phyloP scores from a whole-genome alignment of 2,329 filamentous ascomycete genomes.

The Grosmannia clavigera region DNA sequence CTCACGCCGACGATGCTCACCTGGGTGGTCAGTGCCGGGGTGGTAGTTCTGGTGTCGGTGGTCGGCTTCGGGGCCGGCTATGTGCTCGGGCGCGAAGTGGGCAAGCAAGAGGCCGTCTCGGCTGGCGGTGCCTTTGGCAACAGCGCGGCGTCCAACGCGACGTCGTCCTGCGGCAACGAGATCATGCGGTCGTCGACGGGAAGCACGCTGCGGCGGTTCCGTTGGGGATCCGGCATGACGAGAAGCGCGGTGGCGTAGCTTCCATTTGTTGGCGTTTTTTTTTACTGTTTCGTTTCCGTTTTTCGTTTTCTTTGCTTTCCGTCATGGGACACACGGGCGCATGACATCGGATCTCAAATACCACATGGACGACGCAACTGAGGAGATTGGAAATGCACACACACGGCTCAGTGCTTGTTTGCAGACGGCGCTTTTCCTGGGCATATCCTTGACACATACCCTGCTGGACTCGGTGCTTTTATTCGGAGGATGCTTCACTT shows the following conservation, averaged over 20 bases:
- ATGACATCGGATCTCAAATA: not conserved
- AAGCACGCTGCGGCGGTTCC: conserved; percentile 38
- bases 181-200: conserved; percentile 36
- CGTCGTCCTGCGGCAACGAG: conserved; percentile 38
- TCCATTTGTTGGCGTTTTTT: not conserved
- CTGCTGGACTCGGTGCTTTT: not conserved
- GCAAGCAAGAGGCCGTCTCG: conserved; percentile 44
- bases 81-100: conserved; percentile 54
- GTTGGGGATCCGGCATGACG: conserved; percentile 38
- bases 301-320: not conserved
- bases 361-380: not conserved
- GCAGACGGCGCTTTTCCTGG: not conserved
- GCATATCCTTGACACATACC: not conserved
- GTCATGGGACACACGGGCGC: not conserved
- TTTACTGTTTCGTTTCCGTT: not conserved
- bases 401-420: not conserved
- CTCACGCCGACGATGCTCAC: conserved; percentile 50
- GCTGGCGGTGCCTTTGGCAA: conserved; percentile 27
- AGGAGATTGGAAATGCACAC: not conserved
- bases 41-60: conserved; percentile 54
- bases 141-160: conserved; percentile 30
- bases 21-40: conserved; percentile 54
- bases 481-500: not conserved
- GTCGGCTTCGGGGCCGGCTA: conserved; percentile 54
- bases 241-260: conserved; percentile 34